phyloP scores from a whole-genome alignment of 1,139 yeast genomes.

The Suhomyces anneliseae region DNA sequence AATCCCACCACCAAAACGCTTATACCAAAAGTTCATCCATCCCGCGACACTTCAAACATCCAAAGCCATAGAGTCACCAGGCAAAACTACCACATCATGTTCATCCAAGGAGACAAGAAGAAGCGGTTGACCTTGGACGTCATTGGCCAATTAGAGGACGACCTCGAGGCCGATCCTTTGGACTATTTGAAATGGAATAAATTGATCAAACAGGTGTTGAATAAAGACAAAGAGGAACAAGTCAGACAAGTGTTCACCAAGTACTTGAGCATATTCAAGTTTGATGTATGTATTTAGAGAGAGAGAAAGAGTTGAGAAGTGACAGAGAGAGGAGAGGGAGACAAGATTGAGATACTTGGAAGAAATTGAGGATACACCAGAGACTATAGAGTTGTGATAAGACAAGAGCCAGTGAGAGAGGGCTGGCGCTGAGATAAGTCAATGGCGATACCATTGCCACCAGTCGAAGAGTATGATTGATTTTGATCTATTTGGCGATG shows the following conservation, averaged over 20 bases:
- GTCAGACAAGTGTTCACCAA: conserved; percentile 60
- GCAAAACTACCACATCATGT: conserved; percentile 15
- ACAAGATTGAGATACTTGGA: too few species aligned
- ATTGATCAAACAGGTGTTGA: conserved; percentile 53
- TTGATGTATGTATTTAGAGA: conserved; percentile 32
- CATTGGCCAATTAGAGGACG: conserved; percentile 61
- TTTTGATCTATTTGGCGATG: too few species aligned
- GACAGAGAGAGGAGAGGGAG: not conserved
- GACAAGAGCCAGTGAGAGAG: too few species aligned
- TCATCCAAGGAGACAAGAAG: conserved; percentile 27
- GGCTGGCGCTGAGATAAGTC: too few species aligned
- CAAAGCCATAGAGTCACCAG: not conserved
- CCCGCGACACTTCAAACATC: too few species aligned
- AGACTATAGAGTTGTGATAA: too few species aligned
- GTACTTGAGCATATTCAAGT: conserved; percentile 65
- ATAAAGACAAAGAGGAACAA: conserved; percentile 63
- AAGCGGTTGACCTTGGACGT: conserved; percentile 45
- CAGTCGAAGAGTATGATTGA: too few species aligned
- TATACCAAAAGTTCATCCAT: too few species aligned
- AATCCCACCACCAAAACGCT: not conserved
- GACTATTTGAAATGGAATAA: conserved; percentile 60
- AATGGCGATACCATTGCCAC: too few species aligned
- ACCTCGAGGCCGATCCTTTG: conserved; percentile 53
- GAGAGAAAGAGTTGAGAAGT: not conserved
- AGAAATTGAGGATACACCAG: too few species aligned